Conservation (phyloP, 225 moss, liverwort and hornwort species). For the Asterella californica region DNA sequence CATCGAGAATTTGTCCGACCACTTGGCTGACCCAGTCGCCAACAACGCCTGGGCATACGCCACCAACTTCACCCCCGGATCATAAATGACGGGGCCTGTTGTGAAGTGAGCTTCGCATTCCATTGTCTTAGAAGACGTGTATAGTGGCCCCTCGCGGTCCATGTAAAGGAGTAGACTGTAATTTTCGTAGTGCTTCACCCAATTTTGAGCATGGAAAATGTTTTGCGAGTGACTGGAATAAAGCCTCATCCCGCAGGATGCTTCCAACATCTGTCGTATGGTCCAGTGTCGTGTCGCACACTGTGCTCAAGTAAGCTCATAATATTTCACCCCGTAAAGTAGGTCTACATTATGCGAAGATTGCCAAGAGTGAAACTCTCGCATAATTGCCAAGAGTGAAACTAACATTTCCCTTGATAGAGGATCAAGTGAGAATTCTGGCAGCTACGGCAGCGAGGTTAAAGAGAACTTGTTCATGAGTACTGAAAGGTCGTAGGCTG, state of each 20-base stretch:
- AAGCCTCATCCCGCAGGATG: not conserved
- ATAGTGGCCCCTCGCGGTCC: not conserved
- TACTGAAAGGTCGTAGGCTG: too few species aligned
- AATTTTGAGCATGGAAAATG: constrained; percentile 5
- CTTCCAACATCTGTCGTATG: too few species aligned
- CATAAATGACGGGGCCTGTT: not conserved
- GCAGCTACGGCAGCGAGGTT: too few species aligned
- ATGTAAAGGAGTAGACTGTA: constrained; percentile 4
- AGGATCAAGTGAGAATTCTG: too few species aligned
- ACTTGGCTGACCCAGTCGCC: constrained; percentile 31
- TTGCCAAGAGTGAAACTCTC: too few species aligned
- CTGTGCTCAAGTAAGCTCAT: too few species aligned
- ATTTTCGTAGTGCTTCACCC: not conserved
- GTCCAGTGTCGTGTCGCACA: too few species aligned
- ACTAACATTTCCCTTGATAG: too few species aligned
- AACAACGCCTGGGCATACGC: constrained; percentile 33
- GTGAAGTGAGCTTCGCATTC: not conserved
- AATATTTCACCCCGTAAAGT: too few species aligned
- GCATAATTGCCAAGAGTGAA: too few species aligned
- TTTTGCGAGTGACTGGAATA: not conserved
- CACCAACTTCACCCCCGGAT: constrained; percentile 31
- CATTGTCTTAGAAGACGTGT: not conserved
- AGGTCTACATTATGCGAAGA: too few species aligned
- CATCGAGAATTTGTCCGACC: constrained; percentile 29
- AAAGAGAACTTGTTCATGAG: too few species aligned